Evolutionary conservation across 495 filamentous ascomycete genomes (phyloP), one percentile per base, ranked within the genome.

Genomic region (Xylaria cubensis): DNA sequence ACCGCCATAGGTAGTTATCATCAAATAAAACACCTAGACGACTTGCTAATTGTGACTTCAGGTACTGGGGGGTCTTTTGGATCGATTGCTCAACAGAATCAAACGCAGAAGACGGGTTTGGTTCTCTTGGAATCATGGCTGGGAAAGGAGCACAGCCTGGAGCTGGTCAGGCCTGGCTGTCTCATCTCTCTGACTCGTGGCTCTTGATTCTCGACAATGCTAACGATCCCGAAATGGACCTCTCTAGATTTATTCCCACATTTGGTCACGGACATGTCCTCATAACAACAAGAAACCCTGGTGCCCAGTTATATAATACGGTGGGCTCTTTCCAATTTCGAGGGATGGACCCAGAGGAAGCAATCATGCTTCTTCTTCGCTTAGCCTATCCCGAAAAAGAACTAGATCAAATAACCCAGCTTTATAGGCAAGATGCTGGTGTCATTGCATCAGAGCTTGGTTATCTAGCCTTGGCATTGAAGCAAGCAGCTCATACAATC

Each of bases 161-260:
- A 46, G 79, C 78, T 64, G 82, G 79, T 72, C 77, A 85, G 24
- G 63, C 63, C 10, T 65, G 63, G 63, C 42, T 65, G 12, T 65
- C 63, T 2, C 75, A 82, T 8, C 79, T 74, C 39, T 67, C 71
- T 13, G 58, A 79, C 12, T 75, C 74, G 21, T 86, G 85, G 85
- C 76, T 86, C 10, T 69, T 86, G 24, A 80, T 87, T 48, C 72
- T 87, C 36, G 85, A 86, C 73, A 86, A 86, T 65, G 85, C 84
- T 4, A 84, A 87, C 70, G 81, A 86, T 74, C 79, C 78, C 10
- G 67, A 74, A 0, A 44, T 84, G 4, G 75, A 80, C 32, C 36
- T 84, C 15, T 72, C 74, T 8, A 64, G 72, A 50, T 82, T 77
- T 72, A 78, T 86, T 66, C 84, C 85, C 0, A 36, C 62, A n/a